These are phyloP conservation scores for Aurinia saxatilis DNA, from an alignment of 345 rosid species.

Conservation along the genomic window DNA sequence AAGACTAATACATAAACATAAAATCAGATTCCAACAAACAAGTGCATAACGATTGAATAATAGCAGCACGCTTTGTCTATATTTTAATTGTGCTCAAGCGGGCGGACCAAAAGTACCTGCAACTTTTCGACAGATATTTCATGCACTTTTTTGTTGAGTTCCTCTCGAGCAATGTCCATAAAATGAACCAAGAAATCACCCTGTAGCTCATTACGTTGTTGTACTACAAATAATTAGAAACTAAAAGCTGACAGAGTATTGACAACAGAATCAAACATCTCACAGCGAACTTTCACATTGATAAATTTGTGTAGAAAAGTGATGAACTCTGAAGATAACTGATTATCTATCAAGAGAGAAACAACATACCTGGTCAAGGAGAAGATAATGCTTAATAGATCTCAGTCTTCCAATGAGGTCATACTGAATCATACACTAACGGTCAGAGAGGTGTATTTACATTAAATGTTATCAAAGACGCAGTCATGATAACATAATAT, in stretches of 20 bases:
- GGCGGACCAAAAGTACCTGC: conserved; percentile 44
- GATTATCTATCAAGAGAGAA: neutral
- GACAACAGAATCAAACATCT: neutral
- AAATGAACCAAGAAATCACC: conserved; percentile 98
- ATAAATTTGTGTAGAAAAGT: neutral
- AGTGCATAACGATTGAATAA: neutral
- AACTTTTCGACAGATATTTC: conserved; percentile 87
- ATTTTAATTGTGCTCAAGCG: neutral
- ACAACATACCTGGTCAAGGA: conserved; percentile 84
- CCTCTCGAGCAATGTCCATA: conserved; percentile 96
- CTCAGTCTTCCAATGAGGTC: conserved; percentile 83
- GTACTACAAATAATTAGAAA: neutral
- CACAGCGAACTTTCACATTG: conserved; percentile 1
- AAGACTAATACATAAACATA: conserved; percentile 41
- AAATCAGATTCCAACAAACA: conserved; percentile 11
- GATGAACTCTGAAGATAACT: conserved; percentile 4
- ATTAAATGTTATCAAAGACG: conserved; percentile 1
- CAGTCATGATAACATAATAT: neutral
- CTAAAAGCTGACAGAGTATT: conserved; percentile 1
- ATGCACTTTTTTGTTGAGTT: conserved; percentile 68
- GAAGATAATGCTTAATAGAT: conserved; percentile 95
- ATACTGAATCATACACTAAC: conserved; percentile 44
- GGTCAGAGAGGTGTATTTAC: conserved; percentile 8
- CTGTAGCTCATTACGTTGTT: conserved; percentile 33
- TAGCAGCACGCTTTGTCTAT: neutral